Evolutionary conservation across 257 asterid genomes (phyloP).

Genomic region (Thymus quinquecostatus): DNA sequence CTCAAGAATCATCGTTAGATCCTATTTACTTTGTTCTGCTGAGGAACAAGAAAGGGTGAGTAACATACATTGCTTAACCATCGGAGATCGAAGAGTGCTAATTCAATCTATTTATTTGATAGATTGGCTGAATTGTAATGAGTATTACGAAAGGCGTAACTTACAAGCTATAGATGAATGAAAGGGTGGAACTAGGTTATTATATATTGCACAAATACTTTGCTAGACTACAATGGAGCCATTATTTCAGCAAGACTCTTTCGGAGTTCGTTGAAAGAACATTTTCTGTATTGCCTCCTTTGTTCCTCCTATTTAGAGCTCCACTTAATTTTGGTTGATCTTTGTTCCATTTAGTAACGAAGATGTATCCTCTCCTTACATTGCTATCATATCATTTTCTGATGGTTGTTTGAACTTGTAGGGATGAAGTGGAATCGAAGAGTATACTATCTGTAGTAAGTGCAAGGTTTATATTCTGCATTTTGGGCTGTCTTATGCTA

Average conservation of each 20-base stretch:
- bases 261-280: not conserved
- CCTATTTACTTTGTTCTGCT: constrained; percentile 76
- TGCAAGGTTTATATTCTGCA: constrained; percentile 60
- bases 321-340: too few relatives aligned
- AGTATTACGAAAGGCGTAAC: not conserved
- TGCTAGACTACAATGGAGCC: not conserved
- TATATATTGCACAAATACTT: not conserved
- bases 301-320: too few relatives aligned
- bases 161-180: not conserved
- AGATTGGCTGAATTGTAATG: not conserved
- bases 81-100: too few relatives aligned
- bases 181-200: not conserved
- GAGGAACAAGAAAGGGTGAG: constrained; percentile 60
- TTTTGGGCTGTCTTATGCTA: constrained; percentile 77
- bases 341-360: not conserved
- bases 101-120: not conserved
- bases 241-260: not conserved
- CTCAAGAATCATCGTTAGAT: constrained; percentile 69
- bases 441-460: constrained; percentile 50
- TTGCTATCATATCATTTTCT: not conserved
- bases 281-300: too few relatives aligned
- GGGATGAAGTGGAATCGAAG: constrained; percentile 54
- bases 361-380: not conserved
- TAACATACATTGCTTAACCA: not conserved
- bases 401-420: constrained; percentile 26